A percentile compares a stretch with the other conserved stretches of the same genome.
Evolutionary conservation across 208 protist genomes (phyloP).

Genomic region (Trypanosoma boissoni): DNA sequence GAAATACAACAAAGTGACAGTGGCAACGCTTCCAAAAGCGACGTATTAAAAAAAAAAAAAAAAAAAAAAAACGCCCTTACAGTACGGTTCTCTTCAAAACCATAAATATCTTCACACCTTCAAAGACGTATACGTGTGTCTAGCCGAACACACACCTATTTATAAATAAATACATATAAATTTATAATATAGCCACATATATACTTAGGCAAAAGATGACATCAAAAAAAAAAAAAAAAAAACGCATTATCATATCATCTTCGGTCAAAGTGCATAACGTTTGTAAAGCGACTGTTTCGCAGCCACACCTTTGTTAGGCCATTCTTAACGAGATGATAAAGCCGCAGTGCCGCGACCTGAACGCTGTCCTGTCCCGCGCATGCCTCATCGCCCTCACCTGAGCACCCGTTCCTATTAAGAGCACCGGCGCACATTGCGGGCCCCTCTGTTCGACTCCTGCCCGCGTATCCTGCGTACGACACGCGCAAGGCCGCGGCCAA

Average conservation of each 20-base stretch:
- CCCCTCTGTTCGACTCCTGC: too few species aligned
- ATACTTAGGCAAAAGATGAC: neutral
- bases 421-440: too few species aligned
- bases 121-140: too few species aligned
- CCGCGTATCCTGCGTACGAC: conserved; percentile 11
- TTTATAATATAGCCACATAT: neutral
- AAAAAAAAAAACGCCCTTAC: too few species aligned
- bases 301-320: conserved; percentile 18
- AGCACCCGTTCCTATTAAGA: too few species aligned
- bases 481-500: conserved; percentile 23
- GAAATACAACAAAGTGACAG: too few species aligned
- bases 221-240: neutral
- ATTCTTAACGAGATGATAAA: conserved; percentile 22
- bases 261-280: conserved; percentile 18
- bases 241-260: neutral
- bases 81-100: too few species aligned
- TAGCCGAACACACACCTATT: too few species aligned
- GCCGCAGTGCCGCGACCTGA: neutral
- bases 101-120: too few species aligned
- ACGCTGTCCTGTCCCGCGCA: neutral
- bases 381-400: neutral
- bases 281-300: conserved; percentile 14
- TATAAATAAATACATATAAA: too few species aligned
- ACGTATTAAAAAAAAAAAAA: too few species aligned
- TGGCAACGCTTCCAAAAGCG: too few species aligned